Evolutionary conservation across 1,284 basidiomycete genomes (phyloP).

Genomic region (Apiotrichum gamsii): DNA sequence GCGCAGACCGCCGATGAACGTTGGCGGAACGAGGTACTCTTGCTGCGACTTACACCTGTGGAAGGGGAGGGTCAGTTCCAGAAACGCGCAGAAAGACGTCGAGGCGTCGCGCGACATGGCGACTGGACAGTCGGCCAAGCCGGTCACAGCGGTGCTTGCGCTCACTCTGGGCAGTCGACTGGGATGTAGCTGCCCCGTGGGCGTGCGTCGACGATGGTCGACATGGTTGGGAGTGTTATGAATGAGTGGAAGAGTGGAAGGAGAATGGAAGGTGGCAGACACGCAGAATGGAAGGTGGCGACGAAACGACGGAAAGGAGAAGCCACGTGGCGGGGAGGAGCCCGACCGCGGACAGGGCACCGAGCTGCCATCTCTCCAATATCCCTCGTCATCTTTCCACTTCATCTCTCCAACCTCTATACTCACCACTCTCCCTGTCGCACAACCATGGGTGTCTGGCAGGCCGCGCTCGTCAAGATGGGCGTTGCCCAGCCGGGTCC

Average conservation of each 20-base stretch:
- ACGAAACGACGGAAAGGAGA: background rate
- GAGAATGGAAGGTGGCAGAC: too few relatives aligned
- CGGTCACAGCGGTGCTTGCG: too few relatives aligned
- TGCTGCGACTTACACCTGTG: constrained; percentile 56
- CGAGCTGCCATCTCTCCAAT: too few relatives aligned
- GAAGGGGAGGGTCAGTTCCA: too few relatives aligned
- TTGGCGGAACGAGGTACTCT: constrained; percentile 68
- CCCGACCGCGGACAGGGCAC: too few relatives aligned
- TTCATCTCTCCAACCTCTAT: background rate
- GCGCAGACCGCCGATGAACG: constrained; percentile 59
- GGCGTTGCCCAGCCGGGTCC: constrained; percentile 64
- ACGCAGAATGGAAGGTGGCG: background rate
- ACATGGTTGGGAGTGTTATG: constrained; percentile 24
- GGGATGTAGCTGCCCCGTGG: constrained; percentile 40
- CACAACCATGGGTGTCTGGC: constrained; percentile 37
- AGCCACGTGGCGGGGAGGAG: too few relatives aligned
- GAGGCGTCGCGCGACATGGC: too few relatives aligned
- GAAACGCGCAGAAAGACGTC: too few relatives aligned
- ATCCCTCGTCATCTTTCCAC: background rate
- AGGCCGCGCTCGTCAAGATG: constrained; percentile 37
- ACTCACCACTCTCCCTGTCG: too few relatives aligned
- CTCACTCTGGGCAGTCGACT: constrained; percentile 44
- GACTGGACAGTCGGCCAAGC: too few relatives aligned
- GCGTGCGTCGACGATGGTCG: constrained; percentile 45
- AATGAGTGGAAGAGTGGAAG: too few relatives aligned